Evolutionary conservation across 2,329 filamentous ascomycete genomes (phyloP), one percentile per base, ranked within the genome.

Genomic region (Aspergillus aculeatinus): DNA sequence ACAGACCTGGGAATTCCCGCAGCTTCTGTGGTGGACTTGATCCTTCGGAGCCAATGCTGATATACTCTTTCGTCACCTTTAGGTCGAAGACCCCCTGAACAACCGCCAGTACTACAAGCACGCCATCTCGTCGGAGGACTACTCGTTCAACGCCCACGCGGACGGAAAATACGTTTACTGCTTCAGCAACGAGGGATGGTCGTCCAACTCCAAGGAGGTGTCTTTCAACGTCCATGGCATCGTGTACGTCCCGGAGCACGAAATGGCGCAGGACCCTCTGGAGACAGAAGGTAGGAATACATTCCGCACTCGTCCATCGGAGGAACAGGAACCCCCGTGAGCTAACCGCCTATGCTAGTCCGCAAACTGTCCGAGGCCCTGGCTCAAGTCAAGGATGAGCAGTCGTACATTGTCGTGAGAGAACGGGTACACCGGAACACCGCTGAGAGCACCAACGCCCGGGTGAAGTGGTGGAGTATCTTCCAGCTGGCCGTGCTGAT

Each of bases 391-490:
- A 96, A 96, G 82, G 95, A 98, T 77, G 95, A 99, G 82, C 95
- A 99, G 81, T 87, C 89, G 69, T 99, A 99, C 82, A 98, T 99
- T 72, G 88, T 99, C 64, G 81, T 98, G 60, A 90, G 95, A 70
- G 95, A 99, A 82, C 87, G 95, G 73, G 96, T 91, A 68, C 95
- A 99, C 84, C 87, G 95, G 76, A 99, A 99, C 82, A 99, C 95
- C 10, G 95, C 95, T 65, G 95, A 99, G 83, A 97, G 93, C 85
- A 99, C 95, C 72, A 99, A 99, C 79, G 86, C 87, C 69, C 86
- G 95, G 67, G 95, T 99, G 76, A 99, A 99, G 83, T 99, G 95
- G 95, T 99, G 95, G 95, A 97, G 95, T 78, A 85, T 98, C 70
- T 98, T 98, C 79, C 93, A 99, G 79, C 87, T 99, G 66, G 85